Evolutionary conservation across 768 basidiomycete species (phyloP).

Genomic region (Fomitopsis pulvina): DNA sequence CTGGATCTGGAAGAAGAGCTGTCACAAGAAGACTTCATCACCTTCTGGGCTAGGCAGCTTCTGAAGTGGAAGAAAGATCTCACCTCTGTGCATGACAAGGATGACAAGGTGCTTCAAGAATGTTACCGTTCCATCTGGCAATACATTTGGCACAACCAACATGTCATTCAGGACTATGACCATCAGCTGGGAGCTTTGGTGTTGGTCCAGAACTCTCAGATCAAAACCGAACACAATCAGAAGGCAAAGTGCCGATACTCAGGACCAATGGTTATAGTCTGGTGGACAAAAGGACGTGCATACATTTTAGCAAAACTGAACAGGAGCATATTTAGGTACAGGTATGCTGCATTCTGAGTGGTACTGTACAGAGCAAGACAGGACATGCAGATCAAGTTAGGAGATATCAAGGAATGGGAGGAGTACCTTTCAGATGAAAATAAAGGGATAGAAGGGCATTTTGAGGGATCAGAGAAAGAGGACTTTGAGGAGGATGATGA

Average conservation of each 20-base stretch:
- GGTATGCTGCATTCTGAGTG: constrained; percentile 15
- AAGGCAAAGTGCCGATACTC: constrained; percentile 21
- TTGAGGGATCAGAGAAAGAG: too few relatives aligned
- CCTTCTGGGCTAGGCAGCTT: constrained; percentile 2
- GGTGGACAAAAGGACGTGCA: constrained; percentile 13
- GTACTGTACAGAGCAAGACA: constrained; percentile 12
- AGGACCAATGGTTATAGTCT: constrained; percentile 22
- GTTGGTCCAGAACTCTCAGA: constrained; percentile 21
- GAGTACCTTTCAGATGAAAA: too few relatives aligned
- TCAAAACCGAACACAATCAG: constrained; percentile 19
- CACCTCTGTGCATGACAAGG: neutral
- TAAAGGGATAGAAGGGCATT: too few relatives aligned
- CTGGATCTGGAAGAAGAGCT: constrained; percentile 6
- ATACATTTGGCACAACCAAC: constrained; percentile 13
- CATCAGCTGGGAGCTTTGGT: constrained; percentile 24
- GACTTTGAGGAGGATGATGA: too few relatives aligned
- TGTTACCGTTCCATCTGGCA: constrained; percentile 1
- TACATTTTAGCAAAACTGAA: constrained; percentile 24
- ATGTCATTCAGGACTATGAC: constrained; percentile 19
- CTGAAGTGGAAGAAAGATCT: constrained; percentile 13
- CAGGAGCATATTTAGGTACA: constrained; percentile 12
- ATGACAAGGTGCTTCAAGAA: constrained; percentile 5
- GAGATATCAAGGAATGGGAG: too few relatives aligned
- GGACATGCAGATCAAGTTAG: too few relatives aligned
- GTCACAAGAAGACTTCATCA: constrained; percentile 13